phyloP scores from a whole-genome alignment of 352 stramenopile species.

The Phytophthora syringae region DNA sequence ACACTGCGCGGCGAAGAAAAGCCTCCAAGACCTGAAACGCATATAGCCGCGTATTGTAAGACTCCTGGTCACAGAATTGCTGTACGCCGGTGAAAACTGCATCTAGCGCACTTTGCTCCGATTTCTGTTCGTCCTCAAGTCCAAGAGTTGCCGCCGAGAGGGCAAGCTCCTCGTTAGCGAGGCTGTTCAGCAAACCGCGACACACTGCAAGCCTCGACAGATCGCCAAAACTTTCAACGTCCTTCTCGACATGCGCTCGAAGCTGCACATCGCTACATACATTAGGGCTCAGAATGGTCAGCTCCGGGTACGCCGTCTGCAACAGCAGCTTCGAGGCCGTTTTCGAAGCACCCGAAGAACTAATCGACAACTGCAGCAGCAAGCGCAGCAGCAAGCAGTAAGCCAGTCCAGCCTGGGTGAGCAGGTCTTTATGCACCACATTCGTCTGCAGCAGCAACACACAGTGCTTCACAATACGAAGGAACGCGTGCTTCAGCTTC shows the following conservation, averaged over 20 bases:
- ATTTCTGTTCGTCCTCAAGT: constrained; percentile 12
- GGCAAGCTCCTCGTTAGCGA: constrained; percentile 60
- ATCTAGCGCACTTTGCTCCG: constrained; percentile 50
- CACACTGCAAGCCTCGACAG: constrained; percentile 71
- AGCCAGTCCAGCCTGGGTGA: constrained; percentile 75
- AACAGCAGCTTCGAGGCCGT: constrained; percentile 41
- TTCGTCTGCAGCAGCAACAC: constrained; percentile 68
- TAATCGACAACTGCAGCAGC: constrained; percentile 43
- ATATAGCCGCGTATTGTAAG: constrained; percentile 76
- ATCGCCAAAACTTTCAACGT: constrained; percentile 50
- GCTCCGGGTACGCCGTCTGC: constrained; percentile 45
- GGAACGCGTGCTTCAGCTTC: constrained; percentile 25
- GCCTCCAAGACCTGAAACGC: constrained; percentile 85
- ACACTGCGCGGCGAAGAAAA: constrained; percentile 68
- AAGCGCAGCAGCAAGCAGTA: constrained; percentile 74
- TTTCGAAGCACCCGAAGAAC: not conserved
- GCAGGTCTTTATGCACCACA: constrained; percentile 83
- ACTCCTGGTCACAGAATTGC: constrained; percentile 59
- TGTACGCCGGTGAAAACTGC: constrained; percentile 62
- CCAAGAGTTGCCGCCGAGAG: constrained; percentile 10
- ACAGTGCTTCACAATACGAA: constrained; percentile 60
- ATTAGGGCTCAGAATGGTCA: constrained; percentile 24
- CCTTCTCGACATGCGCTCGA: constrained; percentile 41
- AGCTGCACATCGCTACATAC: constrained; percentile 15
- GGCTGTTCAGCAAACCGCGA: constrained; percentile 72